Base-by-base conservation (phyloP, 169 alveolate species). In the Eimeria maxima region DNA sequence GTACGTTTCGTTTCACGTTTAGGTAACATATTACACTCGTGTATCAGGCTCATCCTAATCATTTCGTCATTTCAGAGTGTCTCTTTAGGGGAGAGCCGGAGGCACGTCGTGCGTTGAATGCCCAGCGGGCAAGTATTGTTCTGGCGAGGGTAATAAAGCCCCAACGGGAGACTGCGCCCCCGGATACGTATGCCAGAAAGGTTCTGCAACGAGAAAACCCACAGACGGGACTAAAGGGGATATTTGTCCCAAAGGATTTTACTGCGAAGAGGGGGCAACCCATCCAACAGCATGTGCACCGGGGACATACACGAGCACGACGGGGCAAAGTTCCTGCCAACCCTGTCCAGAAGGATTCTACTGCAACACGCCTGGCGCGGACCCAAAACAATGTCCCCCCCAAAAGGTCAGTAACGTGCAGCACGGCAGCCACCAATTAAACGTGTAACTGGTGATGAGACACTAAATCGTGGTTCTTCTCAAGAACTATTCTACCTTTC, bases 41-140 rank as follows among this genome's bases (percentile, higher is more conserved):
- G 38, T 50, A 10, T 22, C 16, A 6, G 22, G 11, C 6, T 57
- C 92, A 83, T 14, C 57, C 50, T 11, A 38, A 84, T n/a, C 65
- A 24, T 38, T 24, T 33, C 11, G 44, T n/a, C 63, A 11, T 67
- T 69, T 50, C 24, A 14, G 20, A 18, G n/a, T 24, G 29, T 57
- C 13, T 29, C 60, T 47, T 29, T 50, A 90, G 95, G 95, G 60
- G 42, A 71, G n/a, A 50, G 63, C 87, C 38, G 95, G 95, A n/a
- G 86, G 88, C 16, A 90, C 47, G 27, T 24, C 73, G 53, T 90
- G 95, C 88, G 57, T 69, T 20, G 55, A 24, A 47, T 90, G 95
- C 87, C 95, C 95, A 50, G 88, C 69, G 76, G 98, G 98, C 38
- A 91, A 80, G 57, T 96, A 96, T 45, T 96, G 97, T 76, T 33